phyloP scores from a whole-genome alignment of 495 filamentous ascomycete species.

The Aspergillus egyptiacus region DNA sequence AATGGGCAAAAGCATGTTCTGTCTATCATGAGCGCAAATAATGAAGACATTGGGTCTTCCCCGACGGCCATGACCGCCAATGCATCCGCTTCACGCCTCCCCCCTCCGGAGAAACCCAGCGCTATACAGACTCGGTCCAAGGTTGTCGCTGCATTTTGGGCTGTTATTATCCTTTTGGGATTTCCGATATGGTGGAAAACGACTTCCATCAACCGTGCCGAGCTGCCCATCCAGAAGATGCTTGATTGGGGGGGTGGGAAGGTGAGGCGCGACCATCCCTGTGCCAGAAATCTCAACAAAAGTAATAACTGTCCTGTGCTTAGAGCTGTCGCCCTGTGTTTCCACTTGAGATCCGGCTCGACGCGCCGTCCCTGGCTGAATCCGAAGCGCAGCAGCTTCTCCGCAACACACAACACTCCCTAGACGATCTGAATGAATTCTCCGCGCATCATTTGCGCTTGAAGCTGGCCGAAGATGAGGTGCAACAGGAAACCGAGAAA shows the following conservation, averaged over 20 bases:
- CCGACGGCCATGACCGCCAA: conserved; percentile 21
- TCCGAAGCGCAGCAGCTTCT: conserved; percentile 71
- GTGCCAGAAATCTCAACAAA: too few species aligned
- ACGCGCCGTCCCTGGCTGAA: conserved; percentile 59
- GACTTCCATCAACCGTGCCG: conserved; percentile 88
- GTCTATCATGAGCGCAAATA: conserved; percentile 32
- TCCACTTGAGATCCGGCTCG: conserved; percentile 73
- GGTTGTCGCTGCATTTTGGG: conserved; percentile 89
- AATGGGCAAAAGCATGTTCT: conserved; percentile 33
- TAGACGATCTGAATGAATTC: conserved; percentile 89
- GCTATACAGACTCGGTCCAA: conserved; percentile 59
- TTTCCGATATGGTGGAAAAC: conserved; percentile 96
- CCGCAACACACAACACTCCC: conserved; percentile 77
- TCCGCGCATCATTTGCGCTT: conserved; percentile 83
- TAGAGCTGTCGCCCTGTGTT: conserved; percentile 86
- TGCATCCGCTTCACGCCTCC: conserved; percentile 35
- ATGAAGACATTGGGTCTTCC: conserved; percentile 36
- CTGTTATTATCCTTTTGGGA: conserved; percentile 74
- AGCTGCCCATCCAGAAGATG: conserved; percentile 81
- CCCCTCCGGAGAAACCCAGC: conserved; percentile 69
- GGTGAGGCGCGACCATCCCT: too few species aligned
- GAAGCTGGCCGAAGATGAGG: conserved; percentile 50
- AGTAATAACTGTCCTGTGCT: not conserved
- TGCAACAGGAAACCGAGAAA: conserved; percentile 15
- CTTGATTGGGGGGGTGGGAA: conserved; percentile 88